Conservation (phyloP, 805 yeast genomes). For the Pichia gijzeniarum region DNA sequence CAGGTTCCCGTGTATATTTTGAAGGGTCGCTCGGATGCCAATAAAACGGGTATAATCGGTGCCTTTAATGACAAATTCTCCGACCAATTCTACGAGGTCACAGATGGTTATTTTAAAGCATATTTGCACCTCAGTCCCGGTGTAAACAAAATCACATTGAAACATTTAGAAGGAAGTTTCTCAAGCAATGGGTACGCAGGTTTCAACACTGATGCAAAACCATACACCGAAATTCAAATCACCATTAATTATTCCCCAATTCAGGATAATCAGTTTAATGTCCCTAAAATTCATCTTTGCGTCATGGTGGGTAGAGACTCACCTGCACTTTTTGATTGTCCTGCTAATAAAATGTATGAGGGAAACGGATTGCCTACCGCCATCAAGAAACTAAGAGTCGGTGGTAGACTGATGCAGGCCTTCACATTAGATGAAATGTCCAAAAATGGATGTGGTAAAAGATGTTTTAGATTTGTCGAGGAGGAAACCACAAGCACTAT, state of each 20-base stretch:
- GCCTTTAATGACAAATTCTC: conserved; percentile 49
- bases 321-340: conserved; percentile 62
- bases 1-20: conserved; percentile 44
- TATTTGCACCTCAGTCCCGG: conserved; percentile 57
- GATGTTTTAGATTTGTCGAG: conserved; percentile 73
- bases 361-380: conserved; percentile 68
- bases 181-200: conserved; percentile 30
- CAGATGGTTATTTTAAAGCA: conserved; percentile 67
- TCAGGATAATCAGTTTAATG: conserved; percentile 26
- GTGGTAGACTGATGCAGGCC: conserved; percentile 85
- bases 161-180: conserved; percentile 36
- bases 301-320: conserved; percentile 74
- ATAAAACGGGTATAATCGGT: conserved; percentile 32
- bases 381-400: conserved; percentile 65
- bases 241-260: conserved; percentile 48
- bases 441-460: conserved; percentile 65
- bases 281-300: conserved; percentile 79
- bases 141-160: conserved; percentile 49
- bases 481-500: conserved; percentile 51
- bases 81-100: conserved; percentile 63
- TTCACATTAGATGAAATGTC: conserved; percentile 88
- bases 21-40: conserved; percentile 38
- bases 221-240: conserved; percentile 15
- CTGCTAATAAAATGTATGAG: conserved; percentile 46
- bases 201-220: conserved; percentile 10